phyloP scores from a whole-genome alignment of 73 alveolate genomes.

The Paramecium caudatum region DNA sequence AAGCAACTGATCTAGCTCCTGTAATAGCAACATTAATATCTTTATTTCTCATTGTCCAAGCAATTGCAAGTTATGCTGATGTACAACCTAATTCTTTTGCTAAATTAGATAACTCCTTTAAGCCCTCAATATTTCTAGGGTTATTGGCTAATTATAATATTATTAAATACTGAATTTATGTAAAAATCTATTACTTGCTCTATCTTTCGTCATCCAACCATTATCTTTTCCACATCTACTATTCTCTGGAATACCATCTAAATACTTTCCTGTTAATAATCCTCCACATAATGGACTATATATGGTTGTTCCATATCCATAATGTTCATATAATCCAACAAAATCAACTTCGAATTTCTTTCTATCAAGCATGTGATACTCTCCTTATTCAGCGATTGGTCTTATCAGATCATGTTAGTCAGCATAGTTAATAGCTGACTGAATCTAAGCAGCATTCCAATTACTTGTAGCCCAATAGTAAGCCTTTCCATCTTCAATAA shows the following conservation, averaged over 20 bases:
- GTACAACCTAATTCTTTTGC: conserved; percentile 82
- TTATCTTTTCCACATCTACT: conserved; percentile 76
- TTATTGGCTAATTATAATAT: not conserved
- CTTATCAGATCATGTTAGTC: conserved; percentile 83
- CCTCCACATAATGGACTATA: conserved; percentile 96
- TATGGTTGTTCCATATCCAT: conserved; percentile 90
- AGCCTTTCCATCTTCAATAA: conserved; percentile 94
- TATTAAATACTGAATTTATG: conserved; percentile 4
- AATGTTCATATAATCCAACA: conserved; percentile 83
- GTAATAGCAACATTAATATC: conserved; percentile 86
- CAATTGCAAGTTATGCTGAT: conserved; percentile 85
- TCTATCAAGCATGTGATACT: conserved; percentile 92
- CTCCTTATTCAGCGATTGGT: conserved; percentile 96
- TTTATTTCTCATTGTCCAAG: conserved; percentile 88
- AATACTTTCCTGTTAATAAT: conserved; percentile 95
- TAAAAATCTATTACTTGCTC: conserved; percentile 58
- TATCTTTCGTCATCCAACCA: conserved; percentile 59
- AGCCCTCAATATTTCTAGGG: conserved; percentile 44
- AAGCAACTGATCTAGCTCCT: conserved; percentile 82
- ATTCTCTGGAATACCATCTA: conserved; percentile 93
- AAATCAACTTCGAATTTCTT: conserved; percentile 92
- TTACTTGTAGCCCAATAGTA: conserved; percentile 99
- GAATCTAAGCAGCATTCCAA: conserved; percentile 90
- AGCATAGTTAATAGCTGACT: conserved; percentile 86
- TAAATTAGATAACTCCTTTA: conserved; percentile 65